A percentile compares a stretch with the other conserved stretches of the same genome.
phyloP scores from a whole-genome alignment of 306 rosid genomes.

The Glycine soja region DNA sequence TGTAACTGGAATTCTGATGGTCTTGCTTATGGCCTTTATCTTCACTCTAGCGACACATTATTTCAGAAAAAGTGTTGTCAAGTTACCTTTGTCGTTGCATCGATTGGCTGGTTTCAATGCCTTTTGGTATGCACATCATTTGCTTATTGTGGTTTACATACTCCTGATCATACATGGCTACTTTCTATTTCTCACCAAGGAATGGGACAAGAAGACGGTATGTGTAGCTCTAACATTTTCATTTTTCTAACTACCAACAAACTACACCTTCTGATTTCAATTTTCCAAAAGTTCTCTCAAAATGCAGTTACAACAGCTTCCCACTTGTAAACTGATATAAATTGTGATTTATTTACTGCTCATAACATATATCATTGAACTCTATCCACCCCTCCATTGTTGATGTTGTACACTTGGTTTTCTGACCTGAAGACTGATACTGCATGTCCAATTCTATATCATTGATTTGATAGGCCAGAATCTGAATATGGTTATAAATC shows the following conservation, averaged over 20 bases:
- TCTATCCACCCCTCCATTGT: not conserved
- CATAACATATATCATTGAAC: slow-evolving; percentile 12
- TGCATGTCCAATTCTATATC: not conserved
- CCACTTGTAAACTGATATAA: slow-evolving; percentile 7
- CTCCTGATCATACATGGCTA: slow-evolving; percentile 77
- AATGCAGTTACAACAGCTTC: slow-evolving; percentile 11
- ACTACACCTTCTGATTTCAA: slow-evolving; percentile 28
- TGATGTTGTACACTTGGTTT: not conserved
- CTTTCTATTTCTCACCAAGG: slow-evolving; percentile 63
- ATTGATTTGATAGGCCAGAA: not conserved
- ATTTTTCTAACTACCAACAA: not conserved
- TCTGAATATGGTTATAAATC: slow-evolving; percentile 20
- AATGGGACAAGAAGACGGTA: slow-evolving; percentile 80
- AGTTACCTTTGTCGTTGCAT: slow-evolving; percentile 66
- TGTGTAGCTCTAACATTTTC: slow-evolving; percentile 27
- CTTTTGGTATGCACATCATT: slow-evolving; percentile 97
- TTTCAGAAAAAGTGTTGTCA: slow-evolving; percentile 66
- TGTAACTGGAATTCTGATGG: slow-evolving; percentile 70
- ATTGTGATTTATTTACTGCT: slow-evolving; percentile 3
- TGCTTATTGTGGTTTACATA: slow-evolving; percentile 69
- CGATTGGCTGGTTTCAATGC: slow-evolving; percentile 82
- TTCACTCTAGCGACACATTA: slow-evolving; percentile 81
- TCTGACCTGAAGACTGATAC: not conserved
- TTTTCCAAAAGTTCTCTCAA: slow-evolving; percentile 13
- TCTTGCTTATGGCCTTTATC: slow-evolving; percentile 69